Percentiles rank a stretch among this genome's conserved stretches.
phyloP scores from a whole-genome alignment of 2,329 filamentous ascomycete genomes.

The Tolypocladium tundrense region DNA sequence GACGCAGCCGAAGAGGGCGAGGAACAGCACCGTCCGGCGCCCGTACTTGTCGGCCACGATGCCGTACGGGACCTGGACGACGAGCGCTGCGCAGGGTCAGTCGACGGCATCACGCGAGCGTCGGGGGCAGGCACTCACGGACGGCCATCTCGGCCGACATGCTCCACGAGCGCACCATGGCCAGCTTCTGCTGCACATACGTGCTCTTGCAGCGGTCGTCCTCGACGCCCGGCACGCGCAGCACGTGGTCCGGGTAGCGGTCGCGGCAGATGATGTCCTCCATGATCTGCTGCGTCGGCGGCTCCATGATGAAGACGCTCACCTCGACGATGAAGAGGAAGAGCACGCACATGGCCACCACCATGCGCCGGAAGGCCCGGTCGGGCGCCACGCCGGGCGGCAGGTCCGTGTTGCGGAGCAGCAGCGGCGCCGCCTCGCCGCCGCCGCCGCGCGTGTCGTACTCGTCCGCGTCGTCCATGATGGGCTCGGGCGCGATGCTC shows the following conservation, averaged over 20 bases:
- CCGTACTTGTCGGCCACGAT: conserved; percentile 37
- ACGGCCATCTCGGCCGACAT: conserved; percentile 35
- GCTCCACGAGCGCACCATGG: conserved; percentile 38
- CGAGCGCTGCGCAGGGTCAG: conserved; percentile 18
- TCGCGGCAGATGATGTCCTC: conserved; percentile 43
- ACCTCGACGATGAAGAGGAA: conserved; percentile 33
- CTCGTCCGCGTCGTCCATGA: neutral
- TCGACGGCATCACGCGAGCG: neutral
- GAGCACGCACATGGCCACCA: conserved; percentile 22
- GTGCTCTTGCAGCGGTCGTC: conserved; percentile 38
- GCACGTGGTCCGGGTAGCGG: conserved; percentile 30
- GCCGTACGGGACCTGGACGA: conserved; percentile 35
- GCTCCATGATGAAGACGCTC: conserved; percentile 23
- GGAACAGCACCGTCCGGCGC: conserved; percentile 27
- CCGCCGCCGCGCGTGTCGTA: neutral
- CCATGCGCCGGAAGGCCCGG: conserved; percentile 16
- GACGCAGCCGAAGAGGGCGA: conserved; percentile 21
- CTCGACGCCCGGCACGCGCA: conserved; percentile 13
- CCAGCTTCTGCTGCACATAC: conserved; percentile 39
- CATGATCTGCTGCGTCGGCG: conserved; percentile 38
- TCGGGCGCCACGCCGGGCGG: conserved; percentile 10
- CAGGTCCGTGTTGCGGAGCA: neutral
- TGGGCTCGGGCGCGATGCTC: neutral
- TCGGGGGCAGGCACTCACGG: conserved; percentile 17
- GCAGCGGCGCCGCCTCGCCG: neutral